Evolutionary conservation across 805 yeast species (phyloP), one percentile per base, ranked within the genome.

Genomic region (Kuraishia capsulata): DNA sequence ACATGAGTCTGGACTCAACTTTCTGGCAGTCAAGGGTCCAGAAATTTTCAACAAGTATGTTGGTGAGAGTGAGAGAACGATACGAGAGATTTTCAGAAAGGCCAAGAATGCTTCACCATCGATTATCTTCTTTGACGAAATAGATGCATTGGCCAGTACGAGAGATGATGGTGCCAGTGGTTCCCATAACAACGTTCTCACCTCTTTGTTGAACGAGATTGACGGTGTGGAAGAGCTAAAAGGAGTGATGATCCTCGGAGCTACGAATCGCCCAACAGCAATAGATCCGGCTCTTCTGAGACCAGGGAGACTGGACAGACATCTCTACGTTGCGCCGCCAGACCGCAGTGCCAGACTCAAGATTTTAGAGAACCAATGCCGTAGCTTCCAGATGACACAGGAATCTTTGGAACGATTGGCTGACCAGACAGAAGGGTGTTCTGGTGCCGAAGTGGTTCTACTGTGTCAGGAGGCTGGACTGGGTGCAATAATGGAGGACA

Each of bases 171-270:
- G 64, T 14, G 62, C 78, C 0, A 79, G 87, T 0, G 71, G 81
- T 16, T 85, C 85, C 2, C 76, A 90, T 0, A 86, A 78, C 44
- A 82, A 94, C 49, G 97, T 92, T 1, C 64, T 92, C 42, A 90
- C 97, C 2, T 83, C 97, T 0, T 63, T 92, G 47, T 69, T 92
- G 49, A 92, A 90, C 52, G 99, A 92, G 58, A 84, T 92, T 49
- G 99, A 92, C 56, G 99, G 99, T 53, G 90, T 92, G 14, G 99
- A 92, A 57, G 95, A 89, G 43, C 63, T 92, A 48, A 84, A 82
- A 37, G 97, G 96, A 3, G 98, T 92, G 4, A 85, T 88, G 2
- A 81, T 92, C 9, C 81, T 92, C 21, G 98, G 96, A 2, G 98
- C 98, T 8, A 92, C 99, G 0, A 92, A 92, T 56, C 69, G 96